A percentile compares a stretch with the other conserved stretches of the same genome.
Conservation (phyloP, 306 rosid genomes). For the Comarum palustre region DNA sequence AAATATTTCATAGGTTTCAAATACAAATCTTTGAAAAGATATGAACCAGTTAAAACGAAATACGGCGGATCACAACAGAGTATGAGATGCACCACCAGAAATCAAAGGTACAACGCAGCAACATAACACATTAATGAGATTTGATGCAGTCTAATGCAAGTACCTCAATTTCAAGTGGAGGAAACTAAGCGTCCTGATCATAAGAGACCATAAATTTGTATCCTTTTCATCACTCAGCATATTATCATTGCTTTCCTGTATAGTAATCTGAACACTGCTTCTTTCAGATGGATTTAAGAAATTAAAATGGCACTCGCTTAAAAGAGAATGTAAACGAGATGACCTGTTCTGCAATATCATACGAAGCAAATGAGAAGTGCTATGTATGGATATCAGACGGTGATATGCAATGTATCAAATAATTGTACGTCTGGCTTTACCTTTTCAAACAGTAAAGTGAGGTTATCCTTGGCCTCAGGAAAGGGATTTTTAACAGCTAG, state of each 20-base stretch:
- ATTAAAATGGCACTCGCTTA: conserved; percentile 39
- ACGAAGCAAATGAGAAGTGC: conserved; percentile 36
- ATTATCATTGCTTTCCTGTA: conserved; percentile 27
- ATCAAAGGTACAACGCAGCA: conserved; percentile 5
- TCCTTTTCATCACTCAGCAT: conserved; percentile 29
- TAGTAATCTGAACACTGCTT: conserved; percentile 25
- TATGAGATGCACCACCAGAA: neutral
- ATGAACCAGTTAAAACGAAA: neutral
- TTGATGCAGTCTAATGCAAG: conserved; percentile 13
- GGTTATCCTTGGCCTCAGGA: conserved; percentile 89
- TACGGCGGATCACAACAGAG: neutral
- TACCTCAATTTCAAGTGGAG: conserved; percentile 80
- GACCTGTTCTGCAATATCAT: conserved; percentile 74
- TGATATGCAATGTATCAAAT: neutral
- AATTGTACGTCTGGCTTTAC: conserved; percentile 37
- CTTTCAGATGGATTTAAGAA: conserved; percentile 45
- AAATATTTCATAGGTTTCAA: neutral
- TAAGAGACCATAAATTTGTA: conserved; percentile 57
- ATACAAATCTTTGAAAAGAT: neutral
- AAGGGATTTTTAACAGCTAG: conserved; percentile 85
- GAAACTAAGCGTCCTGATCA: conserved; percentile 68
- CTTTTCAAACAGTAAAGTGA: conserved; percentile 73
- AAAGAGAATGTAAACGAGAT: conserved; percentile 40
- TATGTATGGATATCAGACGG: conserved; percentile 5
- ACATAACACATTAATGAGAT: neutral